A percentile compares a stretch with the other conserved stretches of the same genome.
phyloP scores from a whole-genome alignment of 2,329 filamentous ascomycete genomes.

The Pseudocercospora cruenta region DNA sequence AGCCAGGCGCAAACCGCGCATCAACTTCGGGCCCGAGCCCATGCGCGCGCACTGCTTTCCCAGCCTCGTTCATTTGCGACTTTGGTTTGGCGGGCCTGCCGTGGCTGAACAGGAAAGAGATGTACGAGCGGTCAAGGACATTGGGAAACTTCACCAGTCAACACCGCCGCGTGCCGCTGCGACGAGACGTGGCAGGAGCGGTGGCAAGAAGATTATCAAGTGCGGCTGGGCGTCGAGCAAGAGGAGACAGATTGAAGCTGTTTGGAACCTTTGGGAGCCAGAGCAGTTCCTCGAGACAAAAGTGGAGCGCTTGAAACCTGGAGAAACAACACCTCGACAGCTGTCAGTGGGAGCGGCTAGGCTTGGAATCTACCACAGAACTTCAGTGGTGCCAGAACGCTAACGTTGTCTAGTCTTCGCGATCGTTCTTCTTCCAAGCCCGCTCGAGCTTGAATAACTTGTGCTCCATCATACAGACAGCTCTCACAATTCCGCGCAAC shows the following conservation, averaged over 20 bases:
- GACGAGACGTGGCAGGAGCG: slow-evolving; percentile 6
- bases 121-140: slow-evolving; percentile 1
- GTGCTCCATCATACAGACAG: slow-evolving; percentile 55
- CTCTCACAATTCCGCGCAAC: slow-evolving; percentile 54
- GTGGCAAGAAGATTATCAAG: slow-evolving; percentile 25
- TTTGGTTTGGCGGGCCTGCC: background rate
- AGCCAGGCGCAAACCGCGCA: background rate
- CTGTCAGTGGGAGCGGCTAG: slow-evolving; percentile 13
- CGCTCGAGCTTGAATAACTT: slow-evolving; percentile 45
- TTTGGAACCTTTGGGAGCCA: slow-evolving; percentile 27
- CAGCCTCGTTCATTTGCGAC: slow-evolving; percentile 2
- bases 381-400: background rate
- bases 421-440: slow-evolving; percentile 30
- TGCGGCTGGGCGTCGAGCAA: slow-evolving; percentile 13
- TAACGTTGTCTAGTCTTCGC: slow-evolving; percentile 20
- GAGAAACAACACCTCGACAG: slow-evolving; percentile 21
- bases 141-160: slow-evolving; percentile 2
- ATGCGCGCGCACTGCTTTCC: background rate
- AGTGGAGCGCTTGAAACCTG: slow-evolving; percentile 25
- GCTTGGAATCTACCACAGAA: slow-evolving; percentile 8
- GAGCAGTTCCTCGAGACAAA: slow-evolving; percentile 17
- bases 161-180: slow-evolving; percentile 1
- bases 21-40: background rate
- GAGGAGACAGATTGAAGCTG: slow-evolving; percentile 10
- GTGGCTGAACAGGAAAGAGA: slow-evolving; percentile 6